Conservation (phyloP, 257 asterid genomes). For the Nicotiana attenuata region DNA sequence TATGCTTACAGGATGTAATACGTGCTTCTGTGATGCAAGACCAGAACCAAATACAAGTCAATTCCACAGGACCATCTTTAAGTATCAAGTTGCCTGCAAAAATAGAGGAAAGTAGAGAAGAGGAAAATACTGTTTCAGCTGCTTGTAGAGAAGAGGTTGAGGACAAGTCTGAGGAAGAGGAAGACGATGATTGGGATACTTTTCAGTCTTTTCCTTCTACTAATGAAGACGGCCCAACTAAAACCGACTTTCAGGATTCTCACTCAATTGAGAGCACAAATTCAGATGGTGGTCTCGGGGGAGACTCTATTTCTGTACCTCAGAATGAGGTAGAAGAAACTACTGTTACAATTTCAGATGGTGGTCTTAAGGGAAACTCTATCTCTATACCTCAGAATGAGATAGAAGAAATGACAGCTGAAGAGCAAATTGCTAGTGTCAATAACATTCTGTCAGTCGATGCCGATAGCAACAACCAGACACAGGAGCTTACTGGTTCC, state of each 20-base stretch:
- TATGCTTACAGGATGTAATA: constrained; percentile 67
- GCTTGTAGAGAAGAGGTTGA: constrained; percentile 33
- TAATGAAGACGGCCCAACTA: constrained; percentile 42
- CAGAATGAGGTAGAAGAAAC: constrained; percentile 22
- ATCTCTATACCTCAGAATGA: constrained; percentile 27
- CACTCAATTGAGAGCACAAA: constrained; percentile 9
- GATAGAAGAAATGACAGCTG: constrained; percentile 16
- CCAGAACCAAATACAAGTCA: constrained; percentile 40
- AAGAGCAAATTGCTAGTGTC: constrained; percentile 26
- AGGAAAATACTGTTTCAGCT: constrained; percentile 30
- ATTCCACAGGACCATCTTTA: constrained; percentile 49
- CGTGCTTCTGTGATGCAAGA: constrained; percentile 82
- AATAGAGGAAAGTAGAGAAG: constrained; percentile 26
- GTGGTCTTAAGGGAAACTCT: constrained; percentile 20
- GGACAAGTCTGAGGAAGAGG: constrained; percentile 40
- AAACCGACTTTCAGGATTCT: constrained; percentile 17
- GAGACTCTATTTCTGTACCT: constrained; percentile 28
- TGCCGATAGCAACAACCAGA: constrained; percentile 18
- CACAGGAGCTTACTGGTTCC: constrained; percentile 24
- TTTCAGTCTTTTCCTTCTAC: constrained; percentile 87
- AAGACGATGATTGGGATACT: constrained; percentile 94
- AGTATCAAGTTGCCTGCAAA: constrained; percentile 68
- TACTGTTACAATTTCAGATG: constrained; percentile 5
- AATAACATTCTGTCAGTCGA: constrained; percentile 18
- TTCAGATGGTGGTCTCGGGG: constrained; percentile 20